Conservation (phyloP, 2,329 filamentous ascomycete genomes). For the Colletotrichum sojae region DNA sequence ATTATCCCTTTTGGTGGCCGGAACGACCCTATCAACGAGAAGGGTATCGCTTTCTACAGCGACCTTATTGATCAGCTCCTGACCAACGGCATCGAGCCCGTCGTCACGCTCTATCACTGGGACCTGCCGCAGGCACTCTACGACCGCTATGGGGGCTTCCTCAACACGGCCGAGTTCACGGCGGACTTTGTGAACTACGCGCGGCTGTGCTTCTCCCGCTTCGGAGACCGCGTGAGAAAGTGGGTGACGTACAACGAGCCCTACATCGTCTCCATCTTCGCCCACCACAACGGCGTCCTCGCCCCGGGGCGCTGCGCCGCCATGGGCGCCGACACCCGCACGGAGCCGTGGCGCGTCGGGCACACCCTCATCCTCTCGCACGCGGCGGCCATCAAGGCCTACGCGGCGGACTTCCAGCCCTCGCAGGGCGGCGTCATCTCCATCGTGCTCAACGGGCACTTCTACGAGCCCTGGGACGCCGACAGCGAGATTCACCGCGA, state of each 20-base stretch:
- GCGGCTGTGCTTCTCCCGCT: conserved; percentile 52
- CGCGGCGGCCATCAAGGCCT: conserved; percentile 49
- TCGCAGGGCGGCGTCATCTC: conserved; percentile 51
- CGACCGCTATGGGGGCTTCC: conserved; percentile 53
- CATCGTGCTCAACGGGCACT: conserved; percentile 56
- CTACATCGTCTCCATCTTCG: conserved; percentile 55
- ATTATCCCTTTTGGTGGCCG: conserved; percentile 76
- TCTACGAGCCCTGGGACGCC: conserved; percentile 54
- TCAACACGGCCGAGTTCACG: conserved; percentile 50
- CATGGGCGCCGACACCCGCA: conserved; percentile 51
- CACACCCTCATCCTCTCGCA: conserved; percentile 55
- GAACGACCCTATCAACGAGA: conserved; percentile 73
- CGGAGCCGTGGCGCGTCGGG: conserved; percentile 54
- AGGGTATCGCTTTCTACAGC: conserved; percentile 72
- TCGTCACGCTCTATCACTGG: conserved; percentile 77
- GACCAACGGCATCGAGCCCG: conserved; percentile 70
- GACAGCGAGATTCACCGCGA: conserved; percentile 45
- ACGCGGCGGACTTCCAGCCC: conserved; percentile 50
- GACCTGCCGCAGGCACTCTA: conserved; percentile 59
- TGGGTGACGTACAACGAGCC: conserved; percentile 59
- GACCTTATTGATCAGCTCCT: conserved; percentile 72
- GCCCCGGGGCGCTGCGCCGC: conserved; percentile 51
- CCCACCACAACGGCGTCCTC: conserved; percentile 52
- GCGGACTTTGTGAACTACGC: conserved; percentile 55
- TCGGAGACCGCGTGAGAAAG: conserved; percentile 52